These are phyloP conservation scores for Xerocomellus amylosporus DNA, from an alignment of 768 basidiomycete species.

Conservation along the genomic window DNA sequence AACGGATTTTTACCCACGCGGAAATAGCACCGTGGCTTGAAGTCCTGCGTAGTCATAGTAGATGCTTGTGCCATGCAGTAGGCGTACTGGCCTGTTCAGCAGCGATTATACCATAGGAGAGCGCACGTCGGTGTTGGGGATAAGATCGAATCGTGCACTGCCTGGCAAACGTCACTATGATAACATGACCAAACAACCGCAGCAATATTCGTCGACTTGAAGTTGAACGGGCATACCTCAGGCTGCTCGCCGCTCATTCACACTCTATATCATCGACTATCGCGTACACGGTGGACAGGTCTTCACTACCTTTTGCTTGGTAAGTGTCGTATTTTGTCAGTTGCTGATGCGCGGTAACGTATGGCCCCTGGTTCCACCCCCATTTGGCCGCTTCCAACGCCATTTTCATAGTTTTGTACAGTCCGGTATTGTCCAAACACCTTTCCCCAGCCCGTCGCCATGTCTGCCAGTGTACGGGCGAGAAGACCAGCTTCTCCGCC, in stretches of 20 bases:
- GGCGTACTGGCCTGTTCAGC: too few species aligned
- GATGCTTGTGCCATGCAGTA: neutral
- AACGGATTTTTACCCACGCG: neutral
- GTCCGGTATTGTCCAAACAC: constrained; percentile 20
- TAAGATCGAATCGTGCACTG: neutral
- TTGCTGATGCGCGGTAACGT: neutral
- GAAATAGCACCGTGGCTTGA: neutral
- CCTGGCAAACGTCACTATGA: too few species aligned
- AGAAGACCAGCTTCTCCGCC: constrained; percentile 71
- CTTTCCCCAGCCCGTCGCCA: constrained; percentile 15
- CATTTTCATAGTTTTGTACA: constrained; percentile 18
- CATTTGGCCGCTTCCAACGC: too few species aligned
- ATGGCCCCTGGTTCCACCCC: neutral
- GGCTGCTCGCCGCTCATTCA: neutral
- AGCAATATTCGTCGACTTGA: neutral
- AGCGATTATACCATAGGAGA: neutral
- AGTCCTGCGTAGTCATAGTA: neutral
- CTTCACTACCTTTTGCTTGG: neutral
- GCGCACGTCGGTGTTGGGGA: neutral
- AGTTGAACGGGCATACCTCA: neutral
- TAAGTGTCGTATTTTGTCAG: neutral
- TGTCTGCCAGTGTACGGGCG: constrained; percentile 55
- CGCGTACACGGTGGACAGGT: neutral
- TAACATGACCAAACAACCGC: constrained; percentile 20
- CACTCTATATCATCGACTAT: neutral